phyloP scores from a whole-genome alignment of 78 protist genomes.

The Dictyostelium brefeldianum region DNA sequence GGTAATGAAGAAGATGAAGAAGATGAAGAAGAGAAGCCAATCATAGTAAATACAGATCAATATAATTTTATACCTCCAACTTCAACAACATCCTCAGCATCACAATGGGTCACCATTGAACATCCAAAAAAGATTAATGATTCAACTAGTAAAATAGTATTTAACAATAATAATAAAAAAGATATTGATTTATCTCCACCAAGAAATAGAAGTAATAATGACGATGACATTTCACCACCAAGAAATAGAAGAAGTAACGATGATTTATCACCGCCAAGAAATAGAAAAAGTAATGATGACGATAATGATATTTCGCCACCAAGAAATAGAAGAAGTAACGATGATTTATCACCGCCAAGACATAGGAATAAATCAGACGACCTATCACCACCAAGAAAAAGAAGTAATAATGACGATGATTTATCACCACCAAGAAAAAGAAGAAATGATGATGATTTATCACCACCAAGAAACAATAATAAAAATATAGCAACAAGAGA shows the following conservation, averaged over 20 bases:
- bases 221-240: slow-evolving; percentile 23
- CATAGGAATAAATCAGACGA: neutral
- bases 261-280: slow-evolving; percentile 63
- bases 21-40: slow-evolving; percentile 12
- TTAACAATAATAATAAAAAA: neutral
- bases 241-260: neutral
- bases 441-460: slow-evolving; percentile 1
- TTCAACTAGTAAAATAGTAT: neutral
- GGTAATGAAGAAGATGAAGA: neutral
- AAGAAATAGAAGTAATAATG: neutral
- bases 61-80: slow-evolving; percentile 1
- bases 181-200: slow-evolving; percentile 31
- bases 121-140: neutral
- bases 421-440: slow-evolving; percentile 56
- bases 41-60: slow-evolving; percentile 21
- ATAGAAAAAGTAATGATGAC: neutral
- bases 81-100: neutral
- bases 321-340: neutral
- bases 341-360: slow-evolving; percentile 60
- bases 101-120: slow-evolving; percentile 35
- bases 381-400: slow-evolving; percentile 43
- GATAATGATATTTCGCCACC: slow-evolving; percentile 52
- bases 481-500: neutral
- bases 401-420: neutral
- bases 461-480: slow-evolving; percentile 17